These are phyloP conservation scores for Anacardium occidentale DNA, from an alignment of 345 rosid genomes.

Conservation along the genomic window DNA sequence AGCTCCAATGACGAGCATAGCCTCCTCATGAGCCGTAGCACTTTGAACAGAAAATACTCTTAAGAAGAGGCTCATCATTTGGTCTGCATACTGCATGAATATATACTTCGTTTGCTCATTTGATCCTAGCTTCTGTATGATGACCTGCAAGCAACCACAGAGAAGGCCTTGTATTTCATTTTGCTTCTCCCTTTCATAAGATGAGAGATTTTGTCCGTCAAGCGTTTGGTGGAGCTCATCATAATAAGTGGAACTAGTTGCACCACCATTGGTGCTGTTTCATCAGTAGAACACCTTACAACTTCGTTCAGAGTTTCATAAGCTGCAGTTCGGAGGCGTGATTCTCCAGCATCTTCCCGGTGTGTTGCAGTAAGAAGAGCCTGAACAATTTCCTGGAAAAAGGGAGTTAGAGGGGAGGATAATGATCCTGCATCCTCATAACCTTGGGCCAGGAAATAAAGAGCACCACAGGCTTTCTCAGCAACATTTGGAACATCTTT, in stretches of 20 bases:
- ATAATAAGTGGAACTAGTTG: constrained; percentile 36
- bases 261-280: constrained; percentile 37
- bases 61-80: constrained; percentile 43
- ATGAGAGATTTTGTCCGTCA: constrained; percentile 33
- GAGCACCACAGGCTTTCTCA: constrained; percentile 74
- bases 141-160: constrained; percentile 46
- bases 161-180: constrained; percentile 46
- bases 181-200: constrained; percentile 39
- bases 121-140: constrained; percentile 42
- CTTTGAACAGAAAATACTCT: constrained; percentile 41
- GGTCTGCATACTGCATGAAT: constrained; percentile 44
- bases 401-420: constrained; percentile 35
- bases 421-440: constrained; percentile 54
- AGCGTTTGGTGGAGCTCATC: constrained; percentile 39
- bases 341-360: constrained; percentile 67
- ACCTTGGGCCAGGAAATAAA: constrained; percentile 69
- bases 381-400: constrained; percentile 45
- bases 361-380: constrained; percentile 39
- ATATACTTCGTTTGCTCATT: constrained; percentile 32
- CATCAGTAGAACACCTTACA: constrained; percentile 60
- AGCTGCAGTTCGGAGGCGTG: constrained; percentile 70
- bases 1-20: constrained; percentile 44
- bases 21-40: constrained; percentile 50
- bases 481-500: constrained; percentile 74
- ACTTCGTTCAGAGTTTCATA: constrained; percentile 72